A percentile compares a stretch with the other conserved stretches of the same genome.
These are phyloP conservation scores for Pseudevernia furfuracea DNA, from an alignment of 495 filamentous ascomycete genomes.

Conservation along the genomic window DNA sequence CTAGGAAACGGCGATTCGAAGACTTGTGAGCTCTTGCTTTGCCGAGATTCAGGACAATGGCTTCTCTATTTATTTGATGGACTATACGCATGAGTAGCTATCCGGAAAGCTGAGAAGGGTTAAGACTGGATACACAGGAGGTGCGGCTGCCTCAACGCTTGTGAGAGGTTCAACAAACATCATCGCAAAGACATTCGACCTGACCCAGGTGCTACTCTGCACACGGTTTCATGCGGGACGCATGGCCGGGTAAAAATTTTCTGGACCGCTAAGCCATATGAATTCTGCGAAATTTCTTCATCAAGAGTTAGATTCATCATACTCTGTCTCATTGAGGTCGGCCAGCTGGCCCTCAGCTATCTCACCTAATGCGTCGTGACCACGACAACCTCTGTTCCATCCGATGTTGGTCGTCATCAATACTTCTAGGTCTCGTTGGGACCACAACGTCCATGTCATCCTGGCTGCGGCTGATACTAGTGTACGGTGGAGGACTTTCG, in stretches of 20 bases:
- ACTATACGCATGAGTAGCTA: neutral
- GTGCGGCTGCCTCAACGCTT: neutral
- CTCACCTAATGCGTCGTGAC: neutral
- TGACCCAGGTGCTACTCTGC: too few relatives aligned
- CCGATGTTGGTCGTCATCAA: neutral
- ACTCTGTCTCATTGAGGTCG: neutral
- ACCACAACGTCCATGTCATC: neutral
- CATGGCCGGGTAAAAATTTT: too few relatives aligned
- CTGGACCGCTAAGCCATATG: too few relatives aligned
- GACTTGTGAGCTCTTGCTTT: neutral
- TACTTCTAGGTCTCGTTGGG: neutral
- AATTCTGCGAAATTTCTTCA: neutral
- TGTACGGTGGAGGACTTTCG: neutral
- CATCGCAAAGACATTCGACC: neutral
- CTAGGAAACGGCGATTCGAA: neutral
- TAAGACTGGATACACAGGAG: too few relatives aligned
- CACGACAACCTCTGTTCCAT: neutral
- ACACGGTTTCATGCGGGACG: neutral
- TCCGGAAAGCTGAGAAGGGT: neutral
- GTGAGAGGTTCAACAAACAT: neutral
- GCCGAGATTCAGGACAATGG: neutral
- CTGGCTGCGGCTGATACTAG: neutral
- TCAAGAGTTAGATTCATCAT: neutral
- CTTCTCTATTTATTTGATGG: neutral
- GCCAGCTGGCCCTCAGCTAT: neutral